Evolutionary conservation across 228 moss, liverwort and hornwort genomes (phyloP).

Genomic region (Sphagnum magellanicum): DNA sequence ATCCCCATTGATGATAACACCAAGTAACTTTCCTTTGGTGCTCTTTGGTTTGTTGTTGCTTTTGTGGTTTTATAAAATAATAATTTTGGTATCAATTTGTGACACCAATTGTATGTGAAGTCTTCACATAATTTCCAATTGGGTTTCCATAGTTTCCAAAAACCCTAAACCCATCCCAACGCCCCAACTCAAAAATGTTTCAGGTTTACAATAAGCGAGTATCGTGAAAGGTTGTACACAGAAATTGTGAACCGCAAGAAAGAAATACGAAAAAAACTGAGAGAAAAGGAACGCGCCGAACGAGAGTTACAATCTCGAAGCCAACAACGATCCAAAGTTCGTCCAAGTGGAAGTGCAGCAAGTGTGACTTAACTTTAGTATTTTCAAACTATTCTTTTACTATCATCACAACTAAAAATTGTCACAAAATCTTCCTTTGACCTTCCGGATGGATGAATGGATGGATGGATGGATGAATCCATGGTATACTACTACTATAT

Average conservation of each 20-base stretch:
- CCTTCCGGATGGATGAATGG: no score
- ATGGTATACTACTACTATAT: no score
- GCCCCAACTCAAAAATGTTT: neutral
- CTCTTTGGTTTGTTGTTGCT: neutral
- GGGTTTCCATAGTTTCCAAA: neutral
- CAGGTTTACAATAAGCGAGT: slow-evolving; percentile 81
- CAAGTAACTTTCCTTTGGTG: slow-evolving; percentile 33
- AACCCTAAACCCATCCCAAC: neutral
- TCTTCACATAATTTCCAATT: neutral
- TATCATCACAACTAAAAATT: no score
- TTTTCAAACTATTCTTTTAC: slow-evolving; percentile 15
- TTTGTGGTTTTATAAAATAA: neutral
- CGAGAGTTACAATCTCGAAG: slow-evolving; percentile 43
- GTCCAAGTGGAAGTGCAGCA: slow-evolving; percentile 38
- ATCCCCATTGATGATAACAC: slow-evolving; percentile 94
- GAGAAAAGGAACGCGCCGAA: slow-evolving; percentile 61
- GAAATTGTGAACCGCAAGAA: slow-evolving; percentile 82
- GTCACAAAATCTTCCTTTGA: no score
- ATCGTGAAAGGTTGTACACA: slow-evolving; percentile 73
- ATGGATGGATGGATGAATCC: no score
- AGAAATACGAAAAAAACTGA: slow-evolving; percentile 62
- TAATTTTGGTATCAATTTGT: neutral
- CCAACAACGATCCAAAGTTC: slow-evolving; percentile 53
- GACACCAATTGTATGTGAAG: neutral
- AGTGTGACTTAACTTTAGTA: slow-evolving; percentile 22